phyloP scores from a whole-genome alignment of 2,329 filamentous ascomycete genomes.

The Moelleriella libera region DNA sequence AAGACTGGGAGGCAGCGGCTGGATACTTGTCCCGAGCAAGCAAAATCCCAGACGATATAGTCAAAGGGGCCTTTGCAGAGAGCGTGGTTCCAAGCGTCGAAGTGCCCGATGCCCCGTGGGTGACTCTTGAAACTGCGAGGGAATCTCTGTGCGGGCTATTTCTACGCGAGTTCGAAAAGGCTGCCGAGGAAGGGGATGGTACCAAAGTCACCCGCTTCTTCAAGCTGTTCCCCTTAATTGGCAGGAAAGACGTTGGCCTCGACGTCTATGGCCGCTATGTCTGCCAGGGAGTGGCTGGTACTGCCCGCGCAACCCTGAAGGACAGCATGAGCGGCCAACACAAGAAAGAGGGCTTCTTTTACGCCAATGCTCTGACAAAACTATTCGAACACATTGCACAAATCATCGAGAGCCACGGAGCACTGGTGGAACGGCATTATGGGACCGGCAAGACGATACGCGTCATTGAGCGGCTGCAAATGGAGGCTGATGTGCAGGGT shows the following conservation, averaged over 20 bases:
- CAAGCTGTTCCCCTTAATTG: slow-evolving; percentile 92
- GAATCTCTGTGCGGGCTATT: slow-evolving; percentile 87
- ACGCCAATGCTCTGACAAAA: slow-evolving; percentile 77
- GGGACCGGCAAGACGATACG: slow-evolving; percentile 84
- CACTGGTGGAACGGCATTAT: slow-evolving; percentile 86
- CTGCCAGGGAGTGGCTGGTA: slow-evolving; percentile 80
- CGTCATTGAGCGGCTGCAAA: slow-evolving; percentile 83
- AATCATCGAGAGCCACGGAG: slow-evolving; percentile 85
- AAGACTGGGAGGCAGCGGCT: slow-evolving; percentile 97
- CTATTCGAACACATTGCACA: slow-evolving; percentile 96
- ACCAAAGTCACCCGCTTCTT: slow-evolving; percentile 90
- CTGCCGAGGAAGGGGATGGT: slow-evolving; percentile 74
- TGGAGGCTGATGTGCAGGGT: slow-evolving; percentile 90
- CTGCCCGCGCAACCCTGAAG: slow-evolving; percentile 69
- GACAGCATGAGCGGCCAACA: slow-evolving; percentile 36
- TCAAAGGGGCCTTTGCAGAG: slow-evolving; percentile 74
- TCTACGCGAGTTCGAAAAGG: slow-evolving; percentile 86
- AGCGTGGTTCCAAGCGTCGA: slow-evolving; percentile 91
- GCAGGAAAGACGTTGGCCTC: slow-evolving; percentile 71
- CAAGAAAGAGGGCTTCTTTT: slow-evolving; percentile 70
- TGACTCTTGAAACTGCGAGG: slow-evolving; percentile 75
- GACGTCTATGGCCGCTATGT: slow-evolving; percentile 95
- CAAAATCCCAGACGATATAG: slow-evolving; percentile 65
- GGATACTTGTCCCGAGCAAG: slow-evolving; percentile 75
- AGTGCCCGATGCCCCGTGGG: slow-evolving; percentile 78